Conservation (phyloP, 495 filamentous ascomycete species). For the Melanomma pulvis-pyrius region DNA sequence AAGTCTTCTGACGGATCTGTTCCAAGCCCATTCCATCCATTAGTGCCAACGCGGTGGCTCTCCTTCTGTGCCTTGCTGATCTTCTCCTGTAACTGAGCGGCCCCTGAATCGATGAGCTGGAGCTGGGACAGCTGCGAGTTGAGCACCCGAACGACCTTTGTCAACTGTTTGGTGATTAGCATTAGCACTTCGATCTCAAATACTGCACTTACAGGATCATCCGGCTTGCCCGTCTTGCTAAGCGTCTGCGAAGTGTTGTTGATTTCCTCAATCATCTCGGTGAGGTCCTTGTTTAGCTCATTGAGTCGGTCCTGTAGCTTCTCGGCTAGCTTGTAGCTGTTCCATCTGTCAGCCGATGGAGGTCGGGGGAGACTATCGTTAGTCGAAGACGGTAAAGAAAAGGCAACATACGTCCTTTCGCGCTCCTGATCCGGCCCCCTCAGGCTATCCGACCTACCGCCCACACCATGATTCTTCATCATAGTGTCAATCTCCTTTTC, state of each 20-base stretch:
- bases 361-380: not conserved
- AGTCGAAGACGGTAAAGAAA: not conserved
- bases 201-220: constrained; percentile 78
- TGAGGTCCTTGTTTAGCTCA: constrained; percentile 87
- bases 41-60: constrained; percentile 65
- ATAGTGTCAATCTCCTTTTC: constrained; percentile 86
- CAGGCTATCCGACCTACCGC: constrained; percentile 59
- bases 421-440: constrained; percentile 91
- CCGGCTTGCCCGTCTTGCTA: constrained; percentile 82
- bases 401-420: constrained; percentile 70
- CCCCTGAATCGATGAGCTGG: constrained; percentile 86
- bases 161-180: constrained; percentile 64
- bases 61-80: constrained; percentile 77
- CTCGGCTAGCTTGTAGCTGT: constrained; percentile 68
- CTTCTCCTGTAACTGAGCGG: constrained; percentile 76
- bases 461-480: constrained; percentile 66
- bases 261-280: constrained; percentile 96
- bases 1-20: constrained; percentile 66
- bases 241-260: constrained; percentile 82
- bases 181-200: constrained; percentile 1
- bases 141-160: constrained; percentile 88
- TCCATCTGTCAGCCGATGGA: constrained; percentile 11
- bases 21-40: constrained; percentile 55
- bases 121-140: constrained; percentile 88
- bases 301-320: constrained; percentile 83